These are phyloP conservation scores for Ascochyta viciae-villosae DNA, from an alignment of 2,329 filamentous ascomycete species.

Conservation along the genomic window DNA sequence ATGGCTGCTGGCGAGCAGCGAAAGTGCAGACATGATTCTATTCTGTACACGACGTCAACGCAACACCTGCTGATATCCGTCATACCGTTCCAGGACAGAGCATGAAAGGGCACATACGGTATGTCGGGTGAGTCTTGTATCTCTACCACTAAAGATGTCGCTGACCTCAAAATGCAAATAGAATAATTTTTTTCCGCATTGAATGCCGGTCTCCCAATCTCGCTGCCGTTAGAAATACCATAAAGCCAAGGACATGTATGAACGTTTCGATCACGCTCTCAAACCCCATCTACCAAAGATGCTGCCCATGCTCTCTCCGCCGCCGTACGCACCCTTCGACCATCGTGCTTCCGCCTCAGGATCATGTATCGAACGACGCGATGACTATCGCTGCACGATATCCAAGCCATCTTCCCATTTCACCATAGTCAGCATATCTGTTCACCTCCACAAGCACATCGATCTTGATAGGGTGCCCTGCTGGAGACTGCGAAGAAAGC, in stretches of 20 bases:
- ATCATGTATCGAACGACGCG: background rate
- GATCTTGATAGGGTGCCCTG: slow-evolving; percentile 9
- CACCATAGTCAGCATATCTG: slow-evolving; percentile 7
- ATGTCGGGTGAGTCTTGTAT: background rate
- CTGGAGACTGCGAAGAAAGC: slow-evolving; percentile 10
- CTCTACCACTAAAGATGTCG: background rate
- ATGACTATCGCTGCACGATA: slow-evolving; percentile 16
- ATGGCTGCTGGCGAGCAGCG: background rate
- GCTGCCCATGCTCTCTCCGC: slow-evolving; percentile 1
- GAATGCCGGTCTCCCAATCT: background rate
- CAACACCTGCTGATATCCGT: background rate
- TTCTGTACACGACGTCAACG: background rate
- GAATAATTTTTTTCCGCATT: background rate
- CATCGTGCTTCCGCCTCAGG: background rate
- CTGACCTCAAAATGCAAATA: background rate
- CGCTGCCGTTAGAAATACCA: background rate
- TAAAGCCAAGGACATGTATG: slow-evolving; percentile 5
- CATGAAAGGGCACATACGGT: background rate
- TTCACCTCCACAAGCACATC: slow-evolving; percentile 9
- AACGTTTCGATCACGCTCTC: background rate
- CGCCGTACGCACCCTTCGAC: background rate
- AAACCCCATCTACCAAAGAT: background rate
- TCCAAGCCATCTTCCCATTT: background rate
- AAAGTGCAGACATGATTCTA: background rate
- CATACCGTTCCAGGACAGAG: background rate